Evolutionary conservation across 2,329 filamentous ascomycete genomes (phyloP).

Genomic region (Talaromyces verruculosus): DNA sequence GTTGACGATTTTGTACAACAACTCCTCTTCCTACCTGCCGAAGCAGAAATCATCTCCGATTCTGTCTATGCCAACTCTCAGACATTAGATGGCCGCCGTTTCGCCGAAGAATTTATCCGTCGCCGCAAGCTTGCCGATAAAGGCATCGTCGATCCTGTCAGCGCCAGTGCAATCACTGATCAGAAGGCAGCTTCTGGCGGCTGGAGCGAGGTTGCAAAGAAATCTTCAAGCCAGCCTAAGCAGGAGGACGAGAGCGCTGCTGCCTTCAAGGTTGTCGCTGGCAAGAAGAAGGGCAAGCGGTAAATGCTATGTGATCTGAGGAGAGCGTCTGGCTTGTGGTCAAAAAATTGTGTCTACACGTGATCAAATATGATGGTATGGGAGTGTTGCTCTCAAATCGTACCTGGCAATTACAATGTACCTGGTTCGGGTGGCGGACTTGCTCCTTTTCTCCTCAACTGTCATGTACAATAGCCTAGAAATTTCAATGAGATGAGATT

Average conservation of each 20-base stretch:
- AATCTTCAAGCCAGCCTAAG: conserved; percentile 59
- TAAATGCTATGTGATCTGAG: conserved; percentile 43
- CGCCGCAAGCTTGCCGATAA: conserved; percentile 92
- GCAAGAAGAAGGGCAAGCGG: conserved; percentile 85
- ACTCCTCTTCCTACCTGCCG: conserved; percentile 72
- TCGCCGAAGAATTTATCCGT: conserved; percentile 90
- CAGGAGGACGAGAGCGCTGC: conserved; percentile 52
- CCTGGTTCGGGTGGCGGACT: neutral
- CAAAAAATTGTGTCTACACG: neutral
- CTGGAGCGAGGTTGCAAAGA: conserved; percentile 98
- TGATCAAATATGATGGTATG: neutral
- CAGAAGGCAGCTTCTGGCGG: conserved; percentile 61
- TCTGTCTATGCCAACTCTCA: conserved; percentile 82
- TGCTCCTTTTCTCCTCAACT: neutral
- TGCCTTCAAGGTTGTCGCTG: conserved; percentile 84
- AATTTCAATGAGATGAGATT: neutral
- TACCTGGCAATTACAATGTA: neutral
- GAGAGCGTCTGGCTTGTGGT: neutral
- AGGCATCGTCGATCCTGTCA: conserved; percentile 71
- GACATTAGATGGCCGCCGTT: conserved; percentile 89
- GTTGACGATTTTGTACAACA: conserved; percentile 78
- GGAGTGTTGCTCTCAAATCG: neutral
- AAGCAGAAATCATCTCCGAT: conserved; percentile 81
- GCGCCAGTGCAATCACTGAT: conserved; percentile 53
- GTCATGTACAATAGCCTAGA: neutral